Base-by-base conservation (phyloP, 2,329 filamentous ascomycete species). In the Pestalotiopsis sp. region DNA sequence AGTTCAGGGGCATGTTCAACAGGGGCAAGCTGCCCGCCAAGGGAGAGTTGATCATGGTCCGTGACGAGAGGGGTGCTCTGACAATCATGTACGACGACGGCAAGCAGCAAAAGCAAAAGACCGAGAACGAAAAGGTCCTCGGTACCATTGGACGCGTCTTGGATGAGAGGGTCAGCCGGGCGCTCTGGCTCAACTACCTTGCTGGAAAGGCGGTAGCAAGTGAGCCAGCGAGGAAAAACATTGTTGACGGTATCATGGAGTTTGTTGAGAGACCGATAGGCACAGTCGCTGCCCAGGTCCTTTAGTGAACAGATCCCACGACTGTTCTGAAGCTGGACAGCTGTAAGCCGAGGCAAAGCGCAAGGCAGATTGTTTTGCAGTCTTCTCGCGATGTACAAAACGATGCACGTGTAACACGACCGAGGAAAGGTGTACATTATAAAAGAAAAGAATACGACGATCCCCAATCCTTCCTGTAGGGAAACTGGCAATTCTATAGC, bases 131-230 rank as follows among this genome's bases (percentile, higher is more conserved):
- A 12, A 79, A 98, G 73, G 31, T 17, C 13, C 95, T 85, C 83
- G 78, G 87, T 79, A 78, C 84, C 6, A 78, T 98, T 73, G 96
- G 96, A 1, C 83, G 85, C 0, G 90, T 98, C 1, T 75, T 80
- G 0, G 96, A 98, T 76, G 93, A 96, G 83, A 85, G 95, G 66
- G 84, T 99, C 13, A 92, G 92, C 68, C 89, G 93, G 68, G 82
- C 95, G 69, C 83, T 98, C 25, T 98, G 95, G 95, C 82, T 98
- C 77, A 92, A 95, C 73, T 99, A 97, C 80, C 84, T 99, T 40
- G 93, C 90, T 4, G 96, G 96, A 0, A 92, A 89, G 78, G 94
- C 91, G 75, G 94, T 98, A 11, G 94, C 94, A 38, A 97, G 93
- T 71, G 94, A 97, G 79, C 85, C 87, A 2, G 93, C 94, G 17